Conservation (phyloP, 768 basidiomycete genomes). For the Amanita pseudoporphyria region DNA sequence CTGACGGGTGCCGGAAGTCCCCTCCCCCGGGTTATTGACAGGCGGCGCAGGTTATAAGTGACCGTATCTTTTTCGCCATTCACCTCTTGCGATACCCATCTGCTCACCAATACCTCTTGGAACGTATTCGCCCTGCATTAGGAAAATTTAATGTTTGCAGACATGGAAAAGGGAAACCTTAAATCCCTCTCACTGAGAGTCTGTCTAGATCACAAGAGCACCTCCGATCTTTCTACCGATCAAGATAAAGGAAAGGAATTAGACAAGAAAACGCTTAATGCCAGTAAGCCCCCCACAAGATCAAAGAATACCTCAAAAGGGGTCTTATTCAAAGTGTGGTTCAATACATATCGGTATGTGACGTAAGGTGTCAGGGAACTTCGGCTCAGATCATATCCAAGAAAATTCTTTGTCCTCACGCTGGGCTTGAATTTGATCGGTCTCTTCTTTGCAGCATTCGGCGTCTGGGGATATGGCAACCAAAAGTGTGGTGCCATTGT, state of each 20-base stretch:
- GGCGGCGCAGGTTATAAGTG: constrained; percentile 1
- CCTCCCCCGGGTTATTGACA: no score
- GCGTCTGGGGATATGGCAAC: constrained; percentile 55
- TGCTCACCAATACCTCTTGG: constrained; percentile 9
- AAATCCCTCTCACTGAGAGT: constrained; percentile 29
- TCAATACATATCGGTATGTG: constrained; percentile 57
- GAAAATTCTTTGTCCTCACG: constrained; percentile 60
- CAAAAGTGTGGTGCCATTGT: constrained; percentile 57
- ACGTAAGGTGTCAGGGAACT: not conserved
- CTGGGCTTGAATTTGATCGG: constrained; percentile 55
- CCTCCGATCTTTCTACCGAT: constrained; percentile 1
- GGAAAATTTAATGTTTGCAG: constrained; percentile 31
- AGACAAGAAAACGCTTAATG: constrained; percentile 12
- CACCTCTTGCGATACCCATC: constrained; percentile 40
- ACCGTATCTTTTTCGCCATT: constrained; percentile 50
- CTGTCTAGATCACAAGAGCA: constrained; percentile 27
- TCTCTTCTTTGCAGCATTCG: constrained; percentile 50
- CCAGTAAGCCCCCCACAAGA: constrained; percentile 30
- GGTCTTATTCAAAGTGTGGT: constrained; percentile 56
- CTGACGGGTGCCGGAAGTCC: no score
- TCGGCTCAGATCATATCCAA: constrained; percentile 15
- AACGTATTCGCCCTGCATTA: constrained; percentile 10
- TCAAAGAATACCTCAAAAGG: constrained; percentile 49
- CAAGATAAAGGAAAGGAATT: not conserved
- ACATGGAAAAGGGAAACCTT: constrained; percentile 50